phyloP scores from a whole-genome alignment of 768 basidiomycete genomes.

The Sporobolomyces roseus region DNA sequence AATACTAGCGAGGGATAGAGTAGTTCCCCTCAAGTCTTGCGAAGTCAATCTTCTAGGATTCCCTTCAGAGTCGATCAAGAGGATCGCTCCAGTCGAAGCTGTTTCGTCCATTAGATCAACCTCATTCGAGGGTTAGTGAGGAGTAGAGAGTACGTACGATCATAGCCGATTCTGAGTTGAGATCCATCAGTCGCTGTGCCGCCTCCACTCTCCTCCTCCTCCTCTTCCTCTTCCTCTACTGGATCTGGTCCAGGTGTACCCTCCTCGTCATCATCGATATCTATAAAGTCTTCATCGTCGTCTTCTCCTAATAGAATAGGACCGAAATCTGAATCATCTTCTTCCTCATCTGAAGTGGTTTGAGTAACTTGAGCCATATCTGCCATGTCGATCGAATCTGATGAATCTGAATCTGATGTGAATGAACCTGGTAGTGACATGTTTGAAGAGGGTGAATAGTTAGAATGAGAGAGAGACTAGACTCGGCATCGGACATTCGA shows the following conservation, averaged over 20 bases:
- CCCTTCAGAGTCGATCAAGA: conserved; percentile 15
- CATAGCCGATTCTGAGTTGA: conserved; percentile 17
- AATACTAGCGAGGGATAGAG: conserved; percentile 16
- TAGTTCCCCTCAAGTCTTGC: conserved; percentile 13
- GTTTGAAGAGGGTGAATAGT: background rate
- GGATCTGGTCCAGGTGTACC: background rate
- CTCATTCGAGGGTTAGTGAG: background rate
- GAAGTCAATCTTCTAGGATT: background rate
- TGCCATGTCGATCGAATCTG: background rate
- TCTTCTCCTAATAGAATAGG: conserved; percentile 13
- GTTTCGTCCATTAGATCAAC: background rate
- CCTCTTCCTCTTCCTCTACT: conserved; percentile 6
- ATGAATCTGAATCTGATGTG: background rate
- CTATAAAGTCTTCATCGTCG: conserved; percentile 8
- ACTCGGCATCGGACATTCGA: background rate
- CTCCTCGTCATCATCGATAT: conserved; percentile 12
- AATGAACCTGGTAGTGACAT: conserved; percentile 16
- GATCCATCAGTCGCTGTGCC: background rate
- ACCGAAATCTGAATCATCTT: background rate
- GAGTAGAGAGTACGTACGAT: conserved; percentile 11
- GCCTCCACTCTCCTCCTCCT: background rate
- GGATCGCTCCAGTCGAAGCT: conserved; percentile 8
- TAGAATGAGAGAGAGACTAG: background rate
- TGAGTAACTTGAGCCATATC: background rate
- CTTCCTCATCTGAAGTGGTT: conserved; percentile 4